phyloP scores from a whole-genome alignment of 768 basidiomycete species.

The Hebeloma cylindrosporum region DNA sequence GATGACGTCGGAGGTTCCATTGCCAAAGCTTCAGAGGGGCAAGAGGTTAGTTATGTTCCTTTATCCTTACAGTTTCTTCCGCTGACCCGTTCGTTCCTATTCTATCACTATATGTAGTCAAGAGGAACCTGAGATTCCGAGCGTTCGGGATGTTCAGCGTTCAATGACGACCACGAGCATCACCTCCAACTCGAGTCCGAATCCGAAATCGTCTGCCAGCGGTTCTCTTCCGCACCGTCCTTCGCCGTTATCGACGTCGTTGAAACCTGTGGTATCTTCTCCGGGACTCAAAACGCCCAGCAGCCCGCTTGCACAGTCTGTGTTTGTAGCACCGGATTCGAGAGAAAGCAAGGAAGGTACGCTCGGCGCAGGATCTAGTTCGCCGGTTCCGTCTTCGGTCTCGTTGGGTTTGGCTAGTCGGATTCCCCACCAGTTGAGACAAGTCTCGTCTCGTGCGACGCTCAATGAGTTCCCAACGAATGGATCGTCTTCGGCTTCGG shows the following conservation, averaged over 20 bases:
- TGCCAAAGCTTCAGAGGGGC: constrained; percentile 33
- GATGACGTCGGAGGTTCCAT: constrained; percentile 27
- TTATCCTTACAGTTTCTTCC: constrained; percentile 1
- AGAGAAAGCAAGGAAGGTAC: not conserved
- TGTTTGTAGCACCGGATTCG: constrained; percentile 2
- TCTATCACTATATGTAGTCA: too few species aligned
- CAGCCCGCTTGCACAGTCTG: constrained; percentile 35
- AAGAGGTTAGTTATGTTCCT: constrained; percentile 14
- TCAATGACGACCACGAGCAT: too few species aligned
- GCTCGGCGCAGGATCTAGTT: not conserved
- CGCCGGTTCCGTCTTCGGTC: constrained; percentile 21
- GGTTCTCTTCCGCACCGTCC: not conserved
- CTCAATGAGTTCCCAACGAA: constrained; percentile 19
- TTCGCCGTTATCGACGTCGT: not conserved
- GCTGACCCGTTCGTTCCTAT: constrained; percentile 1
- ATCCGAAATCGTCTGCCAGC: too few species aligned
- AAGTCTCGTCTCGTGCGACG: constrained; percentile 27
- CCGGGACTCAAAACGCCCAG: constrained; percentile 31
- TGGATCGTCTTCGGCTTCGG: not conserved
- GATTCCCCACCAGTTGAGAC: constrained; percentile 26
- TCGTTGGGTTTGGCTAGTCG: constrained; percentile 16
- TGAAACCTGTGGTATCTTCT: constrained; percentile 11
- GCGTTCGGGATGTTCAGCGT: constrained; percentile 22
- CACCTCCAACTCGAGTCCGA: too few species aligned
- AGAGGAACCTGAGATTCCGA: constrained; percentile 27